Conservation (phyloP, 163 green algal genomes). For the Coccomyxa subellipsoidea region DNA sequence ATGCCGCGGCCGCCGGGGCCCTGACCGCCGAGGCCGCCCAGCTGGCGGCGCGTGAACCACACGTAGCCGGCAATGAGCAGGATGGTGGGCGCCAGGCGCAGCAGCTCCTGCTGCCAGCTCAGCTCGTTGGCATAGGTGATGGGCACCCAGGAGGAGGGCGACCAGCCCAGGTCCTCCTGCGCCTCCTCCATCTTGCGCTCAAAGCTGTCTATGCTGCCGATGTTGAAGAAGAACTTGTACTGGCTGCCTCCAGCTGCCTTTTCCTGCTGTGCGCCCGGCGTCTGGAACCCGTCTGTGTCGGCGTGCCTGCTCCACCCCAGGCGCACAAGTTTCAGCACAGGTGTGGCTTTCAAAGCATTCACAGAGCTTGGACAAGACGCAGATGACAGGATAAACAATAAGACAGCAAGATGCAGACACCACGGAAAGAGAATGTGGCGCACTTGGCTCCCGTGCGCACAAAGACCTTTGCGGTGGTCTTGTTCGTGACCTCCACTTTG, state of each 20-base stretch:
- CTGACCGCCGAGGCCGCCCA: conserved; percentile 54
- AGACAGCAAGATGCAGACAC: background rate
- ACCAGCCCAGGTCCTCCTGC: conserved; percentile 46
- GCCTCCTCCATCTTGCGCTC: conserved; percentile 96
- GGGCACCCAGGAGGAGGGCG: conserved; percentile 41
- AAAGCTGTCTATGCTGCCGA: conserved; percentile 93
- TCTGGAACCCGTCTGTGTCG: conserved; percentile 10
- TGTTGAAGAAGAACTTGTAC: conserved; percentile 88
- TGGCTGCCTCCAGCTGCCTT: background rate
- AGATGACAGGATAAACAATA: background rate
- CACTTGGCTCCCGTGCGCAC: conserved; percentile 19
- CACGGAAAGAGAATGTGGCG: background rate
- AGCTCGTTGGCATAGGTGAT: conserved; percentile 61
- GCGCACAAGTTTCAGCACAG: background rate
- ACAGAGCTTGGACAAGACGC: no score
- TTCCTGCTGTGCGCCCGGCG: background rate
- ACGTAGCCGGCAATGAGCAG: conserved; percentile 86
- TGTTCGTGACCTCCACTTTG: conserved; percentile 92
- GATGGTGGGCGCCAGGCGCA: conserved; percentile 81
- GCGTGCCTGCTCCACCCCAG: background rate
- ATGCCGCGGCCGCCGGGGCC: conserved; percentile 66
- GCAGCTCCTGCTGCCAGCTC: conserved; percentile 67
- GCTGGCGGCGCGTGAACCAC: conserved; percentile 73
- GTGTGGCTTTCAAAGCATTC: no score
- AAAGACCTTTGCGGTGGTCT: conserved; percentile 82